Percentiles rank a stretch among this genome's conserved stretches.
phyloP scores from a whole-genome alignment of 148 eudicot species.

The Persicaria maculosa region DNA sequence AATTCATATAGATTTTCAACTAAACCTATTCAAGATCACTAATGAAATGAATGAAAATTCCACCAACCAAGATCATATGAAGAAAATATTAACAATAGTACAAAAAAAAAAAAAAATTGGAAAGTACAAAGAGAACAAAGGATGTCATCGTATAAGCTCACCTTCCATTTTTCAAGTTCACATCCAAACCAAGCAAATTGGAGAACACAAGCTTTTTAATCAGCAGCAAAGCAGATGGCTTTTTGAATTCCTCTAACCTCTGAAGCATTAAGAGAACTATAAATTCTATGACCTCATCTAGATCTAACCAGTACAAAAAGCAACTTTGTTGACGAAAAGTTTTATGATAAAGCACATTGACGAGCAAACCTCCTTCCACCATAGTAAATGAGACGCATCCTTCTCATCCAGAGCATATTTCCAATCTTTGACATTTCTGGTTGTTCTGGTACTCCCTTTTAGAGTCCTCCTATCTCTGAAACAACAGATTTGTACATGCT shows the following conservation, averaged over 20 bases:
- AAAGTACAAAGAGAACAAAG: not conserved
- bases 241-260: conserved; percentile 63
- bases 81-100: not conserved
- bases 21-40: not conserved
- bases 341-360: conserved; percentile 10
- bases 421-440: conserved; percentile 41
- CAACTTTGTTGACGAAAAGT: not conserved
- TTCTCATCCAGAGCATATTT: conserved; percentile 43
- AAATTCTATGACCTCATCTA: conserved; percentile 7
- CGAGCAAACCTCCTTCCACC: conserved; percentile 94
- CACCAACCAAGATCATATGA: not conserved
- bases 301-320: conserved; percentile 10
- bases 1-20: not conserved
- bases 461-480: conserved; percentile 38
- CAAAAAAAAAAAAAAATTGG: conserved; percentile 1
- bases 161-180: conserved; percentile 80
- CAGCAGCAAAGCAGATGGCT: conserved; percentile 72
- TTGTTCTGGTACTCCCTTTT: conserved; percentile 34
- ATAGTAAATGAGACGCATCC: conserved; percentile 51
- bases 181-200: conserved; percentile 82
- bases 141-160: conserved; percentile 19
- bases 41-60: not conserved
- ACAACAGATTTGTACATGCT: conserved; percentile 31
- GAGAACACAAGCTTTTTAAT: conserved; percentile 62
- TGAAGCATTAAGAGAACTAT: conserved; percentile 26